A percentile compares a stretch with the other conserved stretches of the same genome.
These are phyloP conservation scores for Neonectria hederae DNA, from an alignment of 2,329 filamentous ascomycete genomes.

Conservation along the genomic window DNA sequence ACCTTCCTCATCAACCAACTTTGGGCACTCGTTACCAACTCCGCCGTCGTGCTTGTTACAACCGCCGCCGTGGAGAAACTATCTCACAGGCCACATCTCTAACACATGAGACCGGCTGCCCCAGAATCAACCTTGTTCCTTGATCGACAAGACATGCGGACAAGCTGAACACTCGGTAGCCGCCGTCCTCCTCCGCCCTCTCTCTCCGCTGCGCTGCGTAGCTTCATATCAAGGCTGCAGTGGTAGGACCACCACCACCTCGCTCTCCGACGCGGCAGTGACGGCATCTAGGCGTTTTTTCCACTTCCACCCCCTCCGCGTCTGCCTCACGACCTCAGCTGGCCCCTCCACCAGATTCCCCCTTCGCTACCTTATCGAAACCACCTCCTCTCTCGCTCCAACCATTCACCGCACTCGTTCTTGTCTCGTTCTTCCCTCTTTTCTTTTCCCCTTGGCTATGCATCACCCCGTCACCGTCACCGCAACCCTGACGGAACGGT, in stretches of 20 bases:
- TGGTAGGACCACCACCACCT: slow-evolving; percentile 22
- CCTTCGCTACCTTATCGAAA: slow-evolving; percentile 1
- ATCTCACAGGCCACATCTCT: not conserved
- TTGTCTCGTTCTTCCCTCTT: not conserved
- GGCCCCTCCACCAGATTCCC: slow-evolving; percentile 1
- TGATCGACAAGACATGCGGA: slow-evolving; percentile 16
- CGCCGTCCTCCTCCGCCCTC: slow-evolving; percentile 13
- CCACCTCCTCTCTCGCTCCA: not conserved
- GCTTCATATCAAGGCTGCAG: slow-evolving; percentile 25
- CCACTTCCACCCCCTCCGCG: slow-evolving; percentile 4
- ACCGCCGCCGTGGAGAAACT: not conserved
- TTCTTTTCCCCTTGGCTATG: not conserved
- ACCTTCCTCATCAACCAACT: not conserved
- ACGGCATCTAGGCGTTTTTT: slow-evolving; percentile 19
- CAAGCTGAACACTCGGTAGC: slow-evolving; percentile 15
- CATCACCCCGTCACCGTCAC: not conserved
- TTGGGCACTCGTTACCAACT: not conserved
- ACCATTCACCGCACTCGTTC: slow-evolving; percentile 8
- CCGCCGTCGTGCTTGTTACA: not conserved
- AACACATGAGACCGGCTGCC: not conserved
- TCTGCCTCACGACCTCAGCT: slow-evolving; percentile 12
- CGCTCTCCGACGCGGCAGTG: slow-evolving; percentile 5
- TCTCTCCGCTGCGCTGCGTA: not conserved
- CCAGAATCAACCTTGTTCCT: not conserved
- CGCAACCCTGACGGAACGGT: not conserved